A percentile compares a stretch with the other conserved stretches of the same genome.
phyloP scores from a whole-genome alignment of 805 yeast genomes.

The Starmerella bombicola region DNA sequence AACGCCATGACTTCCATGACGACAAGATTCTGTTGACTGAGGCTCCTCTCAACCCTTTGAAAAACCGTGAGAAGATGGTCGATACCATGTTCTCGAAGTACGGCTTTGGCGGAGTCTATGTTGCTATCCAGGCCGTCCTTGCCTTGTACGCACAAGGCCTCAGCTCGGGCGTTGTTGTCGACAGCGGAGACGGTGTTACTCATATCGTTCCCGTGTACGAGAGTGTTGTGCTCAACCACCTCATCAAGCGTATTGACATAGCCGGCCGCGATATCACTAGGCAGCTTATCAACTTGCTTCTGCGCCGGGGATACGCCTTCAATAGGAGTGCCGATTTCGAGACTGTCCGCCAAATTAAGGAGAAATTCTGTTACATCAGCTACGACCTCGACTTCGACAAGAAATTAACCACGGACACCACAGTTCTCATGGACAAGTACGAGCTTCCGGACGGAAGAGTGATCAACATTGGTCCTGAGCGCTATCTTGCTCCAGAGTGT shows the following conservation, averaged over 20 bases:
- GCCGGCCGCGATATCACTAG: conserved; percentile 99
- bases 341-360: conserved; percentile 95
- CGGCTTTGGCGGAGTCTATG: conserved; percentile 83
- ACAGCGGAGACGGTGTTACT: conserved; percentile 97
- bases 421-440: conserved; percentile 78
- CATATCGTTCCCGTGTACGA: conserved; percentile 98
- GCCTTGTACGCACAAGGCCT: conserved; percentile 95
- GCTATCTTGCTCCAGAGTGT: conserved; percentile 95
- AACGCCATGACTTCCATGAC: conserved; percentile 50
- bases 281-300: conserved; percentile 74
- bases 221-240: conserved; percentile 87
- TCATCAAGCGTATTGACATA: conserved; percentile 83
- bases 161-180: conserved; percentile 94
- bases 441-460: conserved; percentile 96
- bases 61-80: conserved; percentile 83
- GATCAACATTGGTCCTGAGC: conserved; percentile 85
- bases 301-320: conserved; percentile 95
- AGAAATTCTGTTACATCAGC: conserved; percentile 87
- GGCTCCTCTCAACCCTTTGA: conserved; percentile 94
- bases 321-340: conserved; percentile 98
- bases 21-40: conserved; percentile 81
- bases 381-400: conserved; percentile 86
- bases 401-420: conserved; percentile 83
- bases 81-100: conserved; percentile 87
- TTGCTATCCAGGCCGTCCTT: conserved; percentile 94